These are phyloP conservation scores for Hyparrhenia diplandra DNA, from an alignment of 176 grass and related monocot species.

Conservation along the genomic window DNA sequence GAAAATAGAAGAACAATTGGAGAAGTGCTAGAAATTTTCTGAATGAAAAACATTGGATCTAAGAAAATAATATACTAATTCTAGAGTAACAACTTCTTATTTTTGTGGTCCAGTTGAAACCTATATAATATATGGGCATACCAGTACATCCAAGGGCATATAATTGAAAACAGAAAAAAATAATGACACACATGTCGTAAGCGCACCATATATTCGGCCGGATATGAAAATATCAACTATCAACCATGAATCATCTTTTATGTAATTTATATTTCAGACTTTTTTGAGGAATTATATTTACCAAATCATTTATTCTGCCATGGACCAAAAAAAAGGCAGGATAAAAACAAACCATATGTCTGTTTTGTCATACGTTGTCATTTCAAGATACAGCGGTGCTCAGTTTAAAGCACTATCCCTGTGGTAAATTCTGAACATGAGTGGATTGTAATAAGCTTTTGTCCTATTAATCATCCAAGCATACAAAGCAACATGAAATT, in stretches of 20 bases:
- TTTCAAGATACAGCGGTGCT: background rate
- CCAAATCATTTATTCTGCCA: background rate
- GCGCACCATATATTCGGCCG: background rate
- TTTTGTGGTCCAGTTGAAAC: background rate
- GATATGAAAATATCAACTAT: conserved; percentile 4
- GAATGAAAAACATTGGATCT: background rate
- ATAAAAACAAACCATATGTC: background rate
- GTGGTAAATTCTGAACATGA: background rate
- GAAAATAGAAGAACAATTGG: background rate
- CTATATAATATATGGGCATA: background rate
- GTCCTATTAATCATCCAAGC: background rate
- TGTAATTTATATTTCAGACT: background rate
- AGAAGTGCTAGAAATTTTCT: background rate
- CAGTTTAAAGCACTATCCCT: background rate
- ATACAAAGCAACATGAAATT: conserved; percentile 9
- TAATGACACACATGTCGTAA: background rate
- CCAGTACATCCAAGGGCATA: conserved; percentile 15
- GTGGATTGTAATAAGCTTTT: background rate
- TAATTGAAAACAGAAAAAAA: conserved; percentile 6
- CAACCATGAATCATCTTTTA: background rate
- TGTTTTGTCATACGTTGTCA: background rate
- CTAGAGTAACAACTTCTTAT: background rate
- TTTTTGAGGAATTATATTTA: background rate
- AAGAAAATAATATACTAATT: background rate
- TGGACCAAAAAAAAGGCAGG: background rate